Base-by-base conservation (phyloP, 257 asterid genomes). In the Cordia subcordata region DNA sequence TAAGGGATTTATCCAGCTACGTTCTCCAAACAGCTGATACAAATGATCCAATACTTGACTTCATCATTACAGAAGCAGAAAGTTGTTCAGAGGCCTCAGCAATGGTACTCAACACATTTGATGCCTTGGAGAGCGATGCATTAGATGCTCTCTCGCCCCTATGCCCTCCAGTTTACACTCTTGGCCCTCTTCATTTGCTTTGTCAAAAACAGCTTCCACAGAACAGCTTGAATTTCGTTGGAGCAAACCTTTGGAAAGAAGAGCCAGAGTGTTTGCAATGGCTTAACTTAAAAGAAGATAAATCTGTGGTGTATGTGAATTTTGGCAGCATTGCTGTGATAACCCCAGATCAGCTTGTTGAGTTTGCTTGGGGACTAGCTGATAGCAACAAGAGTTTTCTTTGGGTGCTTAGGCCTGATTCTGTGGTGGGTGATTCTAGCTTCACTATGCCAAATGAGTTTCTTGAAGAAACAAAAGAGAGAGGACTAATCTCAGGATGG, bases 311-410 rank as follows among this genome's bases (percentile, higher is more conserved):
- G 17, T 79, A 79, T 27, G 77, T 75, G 10, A 79, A 76, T 39
- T 79, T 73, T 33, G 82, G 85, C 0, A 73, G 82, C 67, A 68
- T 80, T 5, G 45, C 85, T 3, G 64, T 74, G 18, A 9, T 77
- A 54, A 70, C 75, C 23, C 55, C 52, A 0, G 13, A 20, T 0
- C 72, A 80, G 39, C 17, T 73, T 0, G 5, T 11, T 6, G 85
- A 80, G 38, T 57, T 76, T 4, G 85, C 85, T 0, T 64, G 66
- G 65, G 85, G 85, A 17, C 67, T 80, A 8, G 74, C 72, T 3
- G 61, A 65, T 11, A 74, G 83, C 53, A 57, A 68, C 22, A 66
- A 61, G 27, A 57, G 50, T 18, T 77, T 80, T 52, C 53, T 80
- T 5, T 80, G 81, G 83, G 68, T 80, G 8, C 50, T 77, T 12